Base-by-base conservation (phyloP, 306 rosid species). In the Luffa aegyptiaca region DNA sequence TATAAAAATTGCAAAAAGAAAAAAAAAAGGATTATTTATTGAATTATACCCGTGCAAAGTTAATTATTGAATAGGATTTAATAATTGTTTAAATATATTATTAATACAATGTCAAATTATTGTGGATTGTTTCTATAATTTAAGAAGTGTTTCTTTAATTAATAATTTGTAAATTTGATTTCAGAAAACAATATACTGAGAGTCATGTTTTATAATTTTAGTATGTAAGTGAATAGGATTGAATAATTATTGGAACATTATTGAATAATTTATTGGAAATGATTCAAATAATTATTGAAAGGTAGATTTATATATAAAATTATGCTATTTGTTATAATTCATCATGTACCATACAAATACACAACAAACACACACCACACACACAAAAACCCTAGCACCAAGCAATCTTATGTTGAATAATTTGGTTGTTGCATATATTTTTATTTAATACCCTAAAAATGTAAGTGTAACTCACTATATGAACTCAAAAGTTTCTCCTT, bases 201-300 rank as follows among this genome's bases (percentile, higher is more conserved):
- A 0, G 21, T 36, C 45, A 36, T 5, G 36, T 64, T 65, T 37
- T 65, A 3, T 37, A 0, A 7, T 18, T 16, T 65, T 6, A 65
- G 39, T 37, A 8, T 16, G 35, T 1, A 35, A 65, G 17, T 65
- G 26, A 65, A 63, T 68, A 41, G 35, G 33, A 68, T 68, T 68
- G 74, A 68, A 68, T 68, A 39, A 68, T 68, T 68, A 41, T 66
- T 66, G 74, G 18, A 39, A 39, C 74, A 66, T 66, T 66, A 35
- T 62, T 49, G 53, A 11, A 49, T 49, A 51, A 51, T 12, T 51
- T 51, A 57, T 57, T 69, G 52, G 4, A 69, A 69, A 66, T 39
- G 12, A 66, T 66, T 37, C 26, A 65, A 61, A 35, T 33, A 63
- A 65, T 65, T 37, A 37, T 37, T 65, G 73, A 37, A 37, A 48